Evolutionary conservation across 306 rosid genomes (phyloP), one percentile per base, ranked within the genome.

Genomic region (Cucurbita pepo): DNA sequence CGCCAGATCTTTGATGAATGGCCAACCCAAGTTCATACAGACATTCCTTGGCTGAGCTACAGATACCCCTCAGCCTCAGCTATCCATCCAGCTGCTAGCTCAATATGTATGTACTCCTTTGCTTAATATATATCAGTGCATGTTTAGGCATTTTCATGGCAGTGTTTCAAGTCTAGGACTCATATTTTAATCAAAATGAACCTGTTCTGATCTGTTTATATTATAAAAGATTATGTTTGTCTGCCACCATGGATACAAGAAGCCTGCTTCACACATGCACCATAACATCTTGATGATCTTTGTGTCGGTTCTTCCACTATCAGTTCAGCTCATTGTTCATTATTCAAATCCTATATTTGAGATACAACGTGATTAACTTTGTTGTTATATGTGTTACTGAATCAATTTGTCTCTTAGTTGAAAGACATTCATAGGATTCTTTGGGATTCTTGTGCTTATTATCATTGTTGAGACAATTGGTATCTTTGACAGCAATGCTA

Each of bases 21-120:
- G 78, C 76, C 9, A 82, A 83, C 72, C 76, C 81, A 15, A 86
- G 62, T 44, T 81, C 84, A 0, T 80, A 78, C 0, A 75, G 77
- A 16, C 77, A 83, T 41, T 34, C 64, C 67, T 60, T 36, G 57
- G 83, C 81, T 10, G 73, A 65, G 11, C 81, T 80, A 51, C 86
- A 85, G 14, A 72, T 40, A 40, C 7, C 86, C 77, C 75, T 51
- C 40, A 82, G 54, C 65, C 75, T 48, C 19, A 85, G 89, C 22
- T 80, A 85, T 41, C 83, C 82, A 48, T 85, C 81, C 30, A 80
- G 72, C 9, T 74, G 70, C 70, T 78, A 84, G 15, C 45, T 85
- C 84, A 3, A 10, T 85, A 65, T 83, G 76, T 7, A 48, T 62
- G 14, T 16, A 8, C n/a, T 14, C 13, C 48, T 41, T 36, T 64